Evolutionary conservation across 148 eudicot genomes (phyloP), one percentile per base, ranked within the genome.

Genomic region (Cornus suecica): DNA sequence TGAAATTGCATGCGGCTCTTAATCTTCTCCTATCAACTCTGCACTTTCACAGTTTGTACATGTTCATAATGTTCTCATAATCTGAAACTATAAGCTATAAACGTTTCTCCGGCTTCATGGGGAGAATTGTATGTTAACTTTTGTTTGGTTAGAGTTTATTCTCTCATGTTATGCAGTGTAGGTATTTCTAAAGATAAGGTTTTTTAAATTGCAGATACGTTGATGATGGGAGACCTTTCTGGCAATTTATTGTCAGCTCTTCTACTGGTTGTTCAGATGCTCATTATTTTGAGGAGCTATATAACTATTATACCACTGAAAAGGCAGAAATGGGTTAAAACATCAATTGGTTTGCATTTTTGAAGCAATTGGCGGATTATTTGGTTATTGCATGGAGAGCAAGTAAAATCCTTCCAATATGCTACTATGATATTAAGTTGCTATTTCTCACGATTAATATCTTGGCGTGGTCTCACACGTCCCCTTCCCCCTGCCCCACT

Each of bases 191-290:
- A n/a, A n/a, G n/a, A 10, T 34, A 31, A 26, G 23, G 61, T 48
- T 65, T 75, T 4, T 48, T 56, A n/a, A n/a, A 30, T 27, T 84
- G 91, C 92, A 95, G 99, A 84, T 92, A 92, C 77, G 99, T 95
- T 32, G 78, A 93, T 73, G 99, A 95, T 69, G 99, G 93, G 68
- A 87, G 97, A 84, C 99, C 97, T 41, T 95, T 95, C 80, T 95
- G 99, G 99, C 92, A 92, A 80, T 79, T 84, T 79, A 91, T 95
- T 48, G 97, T 95, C 69, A 81, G 90, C 78, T 92, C 94, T 65
- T 95, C 97, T 37, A 95, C 99, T n/a, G 99, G 99, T 42, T 95
- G 97, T 77, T 87, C 99, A 1, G 94, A 95, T 75, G 56, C 84
- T 66, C 94, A 88, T 74, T 95, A 95, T 83, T 95, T 95, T 79